phyloP scores from a whole-genome alignment of 257 asterid species.

The Scutellaria galericulata region DNA sequence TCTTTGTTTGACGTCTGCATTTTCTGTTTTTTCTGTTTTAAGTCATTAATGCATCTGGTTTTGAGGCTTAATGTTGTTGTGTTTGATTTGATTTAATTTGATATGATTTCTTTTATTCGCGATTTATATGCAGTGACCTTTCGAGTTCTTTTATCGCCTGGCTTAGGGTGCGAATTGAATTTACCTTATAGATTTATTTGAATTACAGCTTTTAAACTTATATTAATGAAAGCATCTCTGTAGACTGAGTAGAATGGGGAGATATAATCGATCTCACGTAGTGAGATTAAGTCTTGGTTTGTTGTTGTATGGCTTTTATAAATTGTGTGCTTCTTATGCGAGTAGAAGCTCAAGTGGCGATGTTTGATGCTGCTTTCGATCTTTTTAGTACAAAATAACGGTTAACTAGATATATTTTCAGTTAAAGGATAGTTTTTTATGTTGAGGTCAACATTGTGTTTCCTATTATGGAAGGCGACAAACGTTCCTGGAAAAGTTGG shows the following conservation, averaged over 20 bases:
- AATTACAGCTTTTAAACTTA: not conserved
- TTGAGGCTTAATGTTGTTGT: conserved; percentile 13
- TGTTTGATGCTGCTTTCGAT: conserved; percentile 23
- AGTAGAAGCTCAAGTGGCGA: conserved; percentile 11
- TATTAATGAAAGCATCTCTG: too few species aligned
- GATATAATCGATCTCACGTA: too few species aligned
- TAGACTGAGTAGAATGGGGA: too few species aligned
- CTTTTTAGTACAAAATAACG: not conserved
- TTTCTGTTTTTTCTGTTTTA: not conserved
- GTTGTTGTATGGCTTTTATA: not conserved
- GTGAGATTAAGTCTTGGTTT: too few species aligned
- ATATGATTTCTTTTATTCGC: not conserved
- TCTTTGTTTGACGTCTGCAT: conserved; percentile 21
- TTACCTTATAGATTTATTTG: not conserved
- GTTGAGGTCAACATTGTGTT: not conserved
- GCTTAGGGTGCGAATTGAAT: conserved; percentile 8
- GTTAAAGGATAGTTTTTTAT: not conserved
- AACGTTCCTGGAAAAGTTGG: conserved; percentile 10
- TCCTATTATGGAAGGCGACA: not conserved
- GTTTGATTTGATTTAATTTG: conserved; percentile 12
- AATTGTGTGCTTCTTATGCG: not conserved
- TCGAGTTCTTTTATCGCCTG: not conserved
- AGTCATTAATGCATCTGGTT: conserved; percentile 27
- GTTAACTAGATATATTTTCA: not conserved
- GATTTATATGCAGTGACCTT: not conserved